Evolutionary conservation across 441 rosid species (phyloP), one percentile per base, ranked within the genome.

Genomic region (Raphanus hybrid): DNA sequence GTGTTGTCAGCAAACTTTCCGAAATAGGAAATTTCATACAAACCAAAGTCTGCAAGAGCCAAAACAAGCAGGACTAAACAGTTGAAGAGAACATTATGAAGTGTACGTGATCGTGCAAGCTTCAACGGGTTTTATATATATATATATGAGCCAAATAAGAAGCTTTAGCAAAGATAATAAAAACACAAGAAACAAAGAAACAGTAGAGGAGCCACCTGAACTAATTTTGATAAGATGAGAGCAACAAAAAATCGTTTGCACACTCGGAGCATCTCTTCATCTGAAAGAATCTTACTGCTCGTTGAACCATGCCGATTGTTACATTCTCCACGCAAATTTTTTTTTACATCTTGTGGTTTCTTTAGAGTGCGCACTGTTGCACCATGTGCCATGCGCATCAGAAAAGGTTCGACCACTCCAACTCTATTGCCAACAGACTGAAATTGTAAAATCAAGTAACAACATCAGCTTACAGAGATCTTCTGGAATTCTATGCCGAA

Each of bases 381-480:
- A 78, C 98, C 98, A 87, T 96, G 99, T 41, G 98, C 99, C 98
- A 94, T 94, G 81, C 98, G 98, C 99, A 94, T 96, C 86, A 96
- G 87, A 85, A 91, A 94, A 29, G 98, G 96, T 82, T 96, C 99
- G 35, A 84, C 84, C 73, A 94, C 99, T 80, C 97, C 99, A 77
- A 96, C 94, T 81, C 92, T 89, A 85, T 90, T 91, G 74, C 98
- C 99, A 79, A 94, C 99, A 73, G 98, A 92, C 99, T 96, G 89
- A 85, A 83, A 74, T 82, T 52, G 75, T 80, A 78, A 69, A 29
- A 83, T 74, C 69, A 61, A 59, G 55, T 52, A 64, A 67, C 73
- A 76, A 23, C 37, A 74, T 72, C 69, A 81, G 77, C 48, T n/a
- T 75, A 61, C 55, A 54, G 15, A 62, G 8, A 39, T 20, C 1